phyloP scores from a whole-genome alignment of 805 yeast genomes.

The Teunomyces aglyptinius region DNA sequence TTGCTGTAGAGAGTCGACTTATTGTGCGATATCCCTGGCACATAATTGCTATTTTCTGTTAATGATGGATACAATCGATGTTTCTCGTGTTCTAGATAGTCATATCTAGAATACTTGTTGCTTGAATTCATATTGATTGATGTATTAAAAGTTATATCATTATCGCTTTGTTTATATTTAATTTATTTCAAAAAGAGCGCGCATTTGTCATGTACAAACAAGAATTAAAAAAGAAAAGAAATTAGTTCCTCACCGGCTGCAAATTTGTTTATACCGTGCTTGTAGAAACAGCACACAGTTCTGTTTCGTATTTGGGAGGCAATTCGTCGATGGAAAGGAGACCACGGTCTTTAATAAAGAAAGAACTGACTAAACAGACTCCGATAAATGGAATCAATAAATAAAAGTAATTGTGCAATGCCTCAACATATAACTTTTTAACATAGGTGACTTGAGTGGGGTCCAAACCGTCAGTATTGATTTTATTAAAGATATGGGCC shows the following conservation, averaged over 20 bases:
- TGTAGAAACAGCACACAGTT: slow-evolving; percentile 8
- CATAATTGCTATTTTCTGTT: not conserved
- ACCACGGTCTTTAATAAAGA: slow-evolving; percentile 40
- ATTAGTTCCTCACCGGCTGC: not conserved
- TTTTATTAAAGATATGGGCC: slow-evolving; percentile 24
- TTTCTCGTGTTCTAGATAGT: not conserved
- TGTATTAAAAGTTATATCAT: not conserved
- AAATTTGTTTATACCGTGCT: not conserved
- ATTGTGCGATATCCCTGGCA: not conserved
- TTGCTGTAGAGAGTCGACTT: slow-evolving; percentile 1
- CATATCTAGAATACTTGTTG: not conserved
- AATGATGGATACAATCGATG: not conserved
- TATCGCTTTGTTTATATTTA: not conserved
- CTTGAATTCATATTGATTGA: not conserved
- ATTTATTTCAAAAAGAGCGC: not conserved
- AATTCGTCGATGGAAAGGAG: slow-evolving; percentile 33
- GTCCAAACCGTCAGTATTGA: slow-evolving; percentile 22
- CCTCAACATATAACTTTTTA: slow-evolving; percentile 18
- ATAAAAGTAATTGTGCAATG: slow-evolving; percentile 19
- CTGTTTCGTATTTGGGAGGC: slow-evolving; percentile 10
- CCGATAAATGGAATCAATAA: slow-evolving; percentile 23
- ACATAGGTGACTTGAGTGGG: slow-evolving; percentile 15
- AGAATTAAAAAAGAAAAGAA: not conserved
- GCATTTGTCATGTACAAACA: not conserved
- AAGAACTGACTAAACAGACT: slow-evolving; percentile 18